phyloP scores from a whole-genome alignment of 345 rosid genomes.

The Isatis tinctoria region DNA sequence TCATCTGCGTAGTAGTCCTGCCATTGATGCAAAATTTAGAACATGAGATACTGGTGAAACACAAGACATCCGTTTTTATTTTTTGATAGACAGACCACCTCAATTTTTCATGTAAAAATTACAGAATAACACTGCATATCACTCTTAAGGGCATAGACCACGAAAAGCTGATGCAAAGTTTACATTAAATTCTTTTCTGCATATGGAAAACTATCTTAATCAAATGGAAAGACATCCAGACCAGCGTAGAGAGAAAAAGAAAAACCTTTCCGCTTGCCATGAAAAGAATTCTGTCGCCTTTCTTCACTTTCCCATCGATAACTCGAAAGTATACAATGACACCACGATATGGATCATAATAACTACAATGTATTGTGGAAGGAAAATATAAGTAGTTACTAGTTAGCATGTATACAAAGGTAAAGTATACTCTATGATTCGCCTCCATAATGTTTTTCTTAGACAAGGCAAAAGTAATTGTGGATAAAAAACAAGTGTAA shows the following conservation, averaged over 20 bases:
- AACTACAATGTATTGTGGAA: constrained; percentile 45
- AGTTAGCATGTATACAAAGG: background rate
- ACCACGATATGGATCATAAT: constrained; percentile 98
- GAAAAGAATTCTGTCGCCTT: constrained; percentile 86
- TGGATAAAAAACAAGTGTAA: constrained; percentile 25
- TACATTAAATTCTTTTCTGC: background rate
- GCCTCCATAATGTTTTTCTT: background rate
- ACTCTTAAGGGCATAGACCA: background rate
- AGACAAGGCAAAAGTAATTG: background rate
- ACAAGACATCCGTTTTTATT: background rate
- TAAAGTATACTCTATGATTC: background rate
- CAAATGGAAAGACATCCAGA: background rate
- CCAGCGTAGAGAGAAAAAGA: background rate
- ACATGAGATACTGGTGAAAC: background rate
- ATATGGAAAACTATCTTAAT: background rate
- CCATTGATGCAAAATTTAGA: constrained; percentile 15
- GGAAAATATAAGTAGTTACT: constrained; percentile 1
- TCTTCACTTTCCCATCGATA: constrained; percentile 86
- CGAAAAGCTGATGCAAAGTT: background rate
- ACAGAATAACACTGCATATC: background rate
- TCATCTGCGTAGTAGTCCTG: constrained; percentile 96
- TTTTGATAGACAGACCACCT: background rate
- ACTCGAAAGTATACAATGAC: constrained; percentile 95
- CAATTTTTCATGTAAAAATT: background rate
- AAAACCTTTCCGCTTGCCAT: constrained; percentile 93